phyloP scores from a whole-genome alignment of 768 basidiomycete genomes.

The Ramaria rubella region DNA sequence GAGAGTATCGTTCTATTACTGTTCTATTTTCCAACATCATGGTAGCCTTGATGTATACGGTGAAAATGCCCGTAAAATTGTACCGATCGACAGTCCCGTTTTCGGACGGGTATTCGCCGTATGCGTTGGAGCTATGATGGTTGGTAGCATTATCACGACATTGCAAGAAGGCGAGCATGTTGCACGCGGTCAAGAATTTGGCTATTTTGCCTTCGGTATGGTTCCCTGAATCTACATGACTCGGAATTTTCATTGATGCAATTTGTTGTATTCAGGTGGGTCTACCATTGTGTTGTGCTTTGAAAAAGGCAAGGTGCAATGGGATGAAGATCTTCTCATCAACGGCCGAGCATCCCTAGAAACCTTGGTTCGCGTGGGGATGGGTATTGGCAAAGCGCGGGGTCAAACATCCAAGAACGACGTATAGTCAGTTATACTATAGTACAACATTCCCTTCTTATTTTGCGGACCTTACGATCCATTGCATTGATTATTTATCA shows the following conservation, averaged over 20 bases:
- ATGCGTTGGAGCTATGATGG: constrained; percentile 94
- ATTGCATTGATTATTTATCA: too few species aligned
- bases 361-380: constrained; percentile 82
- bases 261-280: constrained; percentile 42
- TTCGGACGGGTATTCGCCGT: constrained; percentile 93
- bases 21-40: neutral
- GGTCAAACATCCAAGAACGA: neutral
- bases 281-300: constrained; percentile 90
- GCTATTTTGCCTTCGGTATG: constrained; percentile 92
- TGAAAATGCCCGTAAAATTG: constrained; percentile 89
- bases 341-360: constrained; percentile 86
- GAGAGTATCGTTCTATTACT: constrained; percentile 6
- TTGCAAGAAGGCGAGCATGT: constrained; percentile 80
- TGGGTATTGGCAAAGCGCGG: constrained; percentile 60
- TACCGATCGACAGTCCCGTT: constrained; percentile 81
- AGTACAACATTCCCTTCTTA: too few species aligned
- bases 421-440: neutral
- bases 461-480: too few species aligned
- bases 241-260: constrained; percentile 4
- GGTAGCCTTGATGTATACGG: constrained; percentile 76
- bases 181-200: constrained; percentile 81
- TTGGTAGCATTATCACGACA: constrained; percentile 81
- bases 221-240: constrained; percentile 6
- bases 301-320: constrained; percentile 76
- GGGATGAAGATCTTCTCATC: constrained; percentile 85